These are phyloP conservation scores for Bisporella sp. DNA, from an alignment of 2,329 filamentous ascomycete species.

Conservation along the genomic window DNA sequence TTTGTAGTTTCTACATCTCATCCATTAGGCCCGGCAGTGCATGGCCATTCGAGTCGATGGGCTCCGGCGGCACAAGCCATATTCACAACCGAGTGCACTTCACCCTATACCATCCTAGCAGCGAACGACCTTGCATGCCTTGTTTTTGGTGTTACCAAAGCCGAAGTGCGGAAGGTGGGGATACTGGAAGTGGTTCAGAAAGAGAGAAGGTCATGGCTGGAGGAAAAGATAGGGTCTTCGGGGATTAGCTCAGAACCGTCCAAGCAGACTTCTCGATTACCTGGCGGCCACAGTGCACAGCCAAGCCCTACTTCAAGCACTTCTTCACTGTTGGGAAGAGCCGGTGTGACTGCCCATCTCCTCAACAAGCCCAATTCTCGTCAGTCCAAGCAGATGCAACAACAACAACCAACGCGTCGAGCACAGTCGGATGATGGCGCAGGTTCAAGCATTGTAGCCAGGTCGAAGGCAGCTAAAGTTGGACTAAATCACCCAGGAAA, in stretches of 20 bases:
- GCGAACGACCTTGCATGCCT: conserved; percentile 95
- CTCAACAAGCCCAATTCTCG: conserved; percentile 65
- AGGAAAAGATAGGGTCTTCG: conserved; percentile 69
- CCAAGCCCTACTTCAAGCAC: conserved; percentile 28
- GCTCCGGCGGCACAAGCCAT: conserved; percentile 90
- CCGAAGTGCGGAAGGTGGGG: conserved; percentile 88
- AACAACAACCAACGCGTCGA: conserved; percentile 37
- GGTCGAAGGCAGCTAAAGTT: conserved; percentile 42
- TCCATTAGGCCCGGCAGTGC: conserved; percentile 51
- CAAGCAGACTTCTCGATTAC: conserved; percentile 13
- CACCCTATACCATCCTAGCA: conserved; percentile 92
- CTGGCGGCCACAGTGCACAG: conserved; percentile 20
- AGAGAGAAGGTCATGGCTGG: conserved; percentile 83
- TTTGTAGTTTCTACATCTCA: conserved; percentile 22
- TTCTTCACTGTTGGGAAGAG: conserved; percentile 60
- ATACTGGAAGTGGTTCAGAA: conserved; percentile 92
- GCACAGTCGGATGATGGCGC: conserved; percentile 60
- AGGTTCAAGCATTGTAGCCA: conserved; percentile 34
- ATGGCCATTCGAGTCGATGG: conserved; percentile 86
- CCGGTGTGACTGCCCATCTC: conserved; percentile 79
- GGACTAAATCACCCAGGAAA: conserved; percentile 51
- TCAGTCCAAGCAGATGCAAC: conserved; percentile 36
- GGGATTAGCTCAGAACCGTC: conserved; percentile 37
- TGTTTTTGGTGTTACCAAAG: conserved; percentile 97
- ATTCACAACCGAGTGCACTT: conserved; percentile 86